These are phyloP conservation scores for Aspergillus tanneri DNA, from an alignment of 2,329 filamentous ascomycete species.

Conservation along the genomic window DNA sequence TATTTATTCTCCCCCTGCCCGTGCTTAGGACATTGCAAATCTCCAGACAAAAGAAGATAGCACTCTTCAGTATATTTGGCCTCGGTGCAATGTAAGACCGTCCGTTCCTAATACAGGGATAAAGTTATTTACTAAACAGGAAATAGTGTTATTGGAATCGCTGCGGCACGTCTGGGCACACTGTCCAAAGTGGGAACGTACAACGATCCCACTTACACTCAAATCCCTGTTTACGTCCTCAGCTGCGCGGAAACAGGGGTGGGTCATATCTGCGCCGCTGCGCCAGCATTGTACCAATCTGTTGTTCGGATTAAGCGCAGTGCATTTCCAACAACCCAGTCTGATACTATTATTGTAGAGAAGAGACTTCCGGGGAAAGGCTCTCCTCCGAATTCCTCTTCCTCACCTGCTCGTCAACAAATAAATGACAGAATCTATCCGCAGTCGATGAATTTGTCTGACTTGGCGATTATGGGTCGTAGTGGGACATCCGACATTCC, in stretches of 20 bases:
- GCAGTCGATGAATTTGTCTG: slow-evolving; percentile 1
- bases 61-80: neutral
- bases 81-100: neutral
- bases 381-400: neutral
- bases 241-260: slow-evolving; percentile 2
- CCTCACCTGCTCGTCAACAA: neutral
- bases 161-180: neutral
- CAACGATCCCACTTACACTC: neutral
- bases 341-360: neutral
- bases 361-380: neutral
- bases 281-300: neutral
- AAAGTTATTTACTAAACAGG: neutral
- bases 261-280: slow-evolving; percentile 2
- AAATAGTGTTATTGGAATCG: slow-evolving; percentile 1
- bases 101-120: neutral
- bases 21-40: neutral
- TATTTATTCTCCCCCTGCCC: neutral
- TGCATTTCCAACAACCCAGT: neutral
- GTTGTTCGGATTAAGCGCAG: neutral
- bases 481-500: no score
- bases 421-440: neutral
- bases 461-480: slow-evolving; percentile 1
- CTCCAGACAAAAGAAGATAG: neutral
- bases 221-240: neutral
- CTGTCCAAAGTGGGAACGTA: slow-evolving; percentile 1